Evolutionary conservation across 306 rosid species (phyloP).

Genomic region (Castanopsis chinensis): DNA sequence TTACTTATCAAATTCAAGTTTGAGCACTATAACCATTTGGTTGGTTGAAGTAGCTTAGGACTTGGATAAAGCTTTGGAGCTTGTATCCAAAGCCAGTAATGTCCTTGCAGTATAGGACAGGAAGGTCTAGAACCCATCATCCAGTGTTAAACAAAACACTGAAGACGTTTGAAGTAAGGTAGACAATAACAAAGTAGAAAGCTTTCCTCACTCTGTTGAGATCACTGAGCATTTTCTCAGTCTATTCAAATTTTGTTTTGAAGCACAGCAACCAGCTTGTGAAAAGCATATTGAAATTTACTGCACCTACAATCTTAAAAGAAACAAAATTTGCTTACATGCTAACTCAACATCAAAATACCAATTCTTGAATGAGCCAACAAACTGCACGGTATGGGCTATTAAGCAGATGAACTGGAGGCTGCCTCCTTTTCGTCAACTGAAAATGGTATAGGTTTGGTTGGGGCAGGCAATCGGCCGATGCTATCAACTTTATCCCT

Average conservation of each 20-base stretch:
- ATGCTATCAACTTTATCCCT: slow-evolving; percentile 80
- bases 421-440: slow-evolving; percentile 36
- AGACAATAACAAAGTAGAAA: background rate
- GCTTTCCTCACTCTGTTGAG: background rate
- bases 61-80: no score
- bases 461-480: slow-evolving; percentile 93
- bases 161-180: background rate
- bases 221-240: background rate
- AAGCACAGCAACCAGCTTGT: background rate
- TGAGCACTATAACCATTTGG: no score
- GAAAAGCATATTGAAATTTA: background rate
- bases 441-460: slow-evolving; percentile 79
- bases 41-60: no score
- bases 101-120: no score
- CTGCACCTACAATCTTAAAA: slow-evolving; percentile 7
- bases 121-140: background rate
- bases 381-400: slow-evolving; percentile 12
- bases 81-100: no score
- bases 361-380: slow-evolving; percentile 8
- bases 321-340: background rate
- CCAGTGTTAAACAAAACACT: background rate
- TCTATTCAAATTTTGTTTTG: background rate
- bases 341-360: background rate
- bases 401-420: slow-evolving; percentile 29
- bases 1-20: no score